A percentile compares a stretch with the other conserved stretches of the same genome.
These are phyloP conservation scores for Colletotrichum falcatum DNA, from an alignment of 2,329 filamentous ascomycete species.

Conservation along the genomic window DNA sequence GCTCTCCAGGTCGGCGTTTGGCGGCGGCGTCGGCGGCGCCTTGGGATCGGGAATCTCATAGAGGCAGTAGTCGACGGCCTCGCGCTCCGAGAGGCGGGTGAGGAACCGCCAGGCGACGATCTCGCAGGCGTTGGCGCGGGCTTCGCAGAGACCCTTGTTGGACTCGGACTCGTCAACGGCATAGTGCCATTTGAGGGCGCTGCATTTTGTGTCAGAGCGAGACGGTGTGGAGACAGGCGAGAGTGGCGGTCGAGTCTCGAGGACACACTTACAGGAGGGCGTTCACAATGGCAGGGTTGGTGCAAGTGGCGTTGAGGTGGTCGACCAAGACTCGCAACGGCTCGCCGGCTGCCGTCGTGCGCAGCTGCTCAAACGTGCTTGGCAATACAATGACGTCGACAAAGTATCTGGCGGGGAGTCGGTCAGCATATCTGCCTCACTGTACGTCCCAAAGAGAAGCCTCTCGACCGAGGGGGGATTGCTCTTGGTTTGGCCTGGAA, in stretches of 20 bases:
- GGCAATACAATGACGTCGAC: slow-evolving; percentile 72
- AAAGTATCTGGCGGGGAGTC: slow-evolving; percentile 65
- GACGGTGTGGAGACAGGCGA: background rate
- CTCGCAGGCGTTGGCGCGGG: slow-evolving; percentile 80
- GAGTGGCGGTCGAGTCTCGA: background rate
- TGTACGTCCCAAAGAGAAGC: too few species aligned
- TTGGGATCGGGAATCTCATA: slow-evolving; percentile 72
- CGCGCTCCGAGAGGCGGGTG: slow-evolving; percentile 75
- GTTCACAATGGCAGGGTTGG: slow-evolving; percentile 78
- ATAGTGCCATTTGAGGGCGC: slow-evolving; percentile 82
- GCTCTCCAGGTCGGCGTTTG: slow-evolving; percentile 55
- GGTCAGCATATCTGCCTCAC: slow-evolving; percentile 31
- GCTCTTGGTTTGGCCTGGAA: background rate
- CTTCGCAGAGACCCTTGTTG: slow-evolving; percentile 68
- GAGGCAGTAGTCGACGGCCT: slow-evolving; percentile 80
- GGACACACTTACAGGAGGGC: slow-evolving; percentile 73
- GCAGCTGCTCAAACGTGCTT: slow-evolving; percentile 79
- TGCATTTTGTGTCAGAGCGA: slow-evolving; percentile 48
- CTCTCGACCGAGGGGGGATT: background rate
- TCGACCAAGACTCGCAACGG: slow-evolving; percentile 70
- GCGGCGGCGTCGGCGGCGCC: slow-evolving; percentile 41
- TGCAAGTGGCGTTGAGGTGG: slow-evolving; percentile 71
- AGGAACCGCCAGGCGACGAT: slow-evolving; percentile 85
- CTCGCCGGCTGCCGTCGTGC: slow-evolving; percentile 72
- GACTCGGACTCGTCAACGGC: slow-evolving; percentile 71